A percentile compares a stretch with the other conserved stretches of the same genome.
Evolutionary conservation across 768 basidiomycete species (phyloP).

Genomic region (Phanerochaete carnosa): DNA sequence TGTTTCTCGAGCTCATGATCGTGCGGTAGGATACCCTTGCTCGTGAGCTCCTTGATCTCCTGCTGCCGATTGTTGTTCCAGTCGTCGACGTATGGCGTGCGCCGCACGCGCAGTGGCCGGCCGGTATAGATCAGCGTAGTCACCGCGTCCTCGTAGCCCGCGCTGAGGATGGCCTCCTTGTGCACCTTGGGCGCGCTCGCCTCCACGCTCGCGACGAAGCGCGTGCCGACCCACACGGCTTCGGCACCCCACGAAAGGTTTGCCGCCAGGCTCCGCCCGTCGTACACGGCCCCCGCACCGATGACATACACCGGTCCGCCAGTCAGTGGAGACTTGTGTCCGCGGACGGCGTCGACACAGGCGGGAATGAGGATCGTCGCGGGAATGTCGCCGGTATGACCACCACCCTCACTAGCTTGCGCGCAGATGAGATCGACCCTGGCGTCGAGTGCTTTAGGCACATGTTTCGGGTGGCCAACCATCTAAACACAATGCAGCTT

Average conservation of each 20-base stretch:
- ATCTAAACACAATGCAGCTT: slow-evolving; percentile 41
- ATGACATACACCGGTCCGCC: slow-evolving; percentile 83
- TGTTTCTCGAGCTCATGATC: slow-evolving; percentile 70
- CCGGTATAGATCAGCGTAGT: slow-evolving; percentile 88
- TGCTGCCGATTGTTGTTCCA: slow-evolving; percentile 78
- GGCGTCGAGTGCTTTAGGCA: slow-evolving; percentile 70
- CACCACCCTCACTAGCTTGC: slow-evolving; percentile 89
- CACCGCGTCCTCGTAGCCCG: slow-evolving; percentile 74
- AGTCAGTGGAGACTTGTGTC: slow-evolving; percentile 73
- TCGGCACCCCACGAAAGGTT: slow-evolving; percentile 88
- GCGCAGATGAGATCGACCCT: slow-evolving; percentile 94
- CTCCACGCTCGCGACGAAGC: slow-evolving; percentile 79
- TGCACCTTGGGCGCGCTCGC: slow-evolving; percentile 81
- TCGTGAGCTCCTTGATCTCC: slow-evolving; percentile 81
- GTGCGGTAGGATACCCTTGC: slow-evolving; percentile 76
- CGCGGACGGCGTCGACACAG: slow-evolving; percentile 80
- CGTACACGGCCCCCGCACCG: slow-evolving; percentile 89
- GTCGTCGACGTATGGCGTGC: slow-evolving; percentile 81
- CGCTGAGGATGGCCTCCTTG: slow-evolving; percentile 72
- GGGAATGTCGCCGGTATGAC: too few species aligned
- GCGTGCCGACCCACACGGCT: too few species aligned
- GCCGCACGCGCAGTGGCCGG: slow-evolving; percentile 83
- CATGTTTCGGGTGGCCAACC: slow-evolving; percentile 95
- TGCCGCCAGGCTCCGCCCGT: slow-evolving; percentile 83
- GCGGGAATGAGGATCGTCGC: slow-evolving; percentile 88